Conservation (phyloP, 1,284 basidiomycete species). For the Cutaneotrichosporon arboriforme region DNA sequence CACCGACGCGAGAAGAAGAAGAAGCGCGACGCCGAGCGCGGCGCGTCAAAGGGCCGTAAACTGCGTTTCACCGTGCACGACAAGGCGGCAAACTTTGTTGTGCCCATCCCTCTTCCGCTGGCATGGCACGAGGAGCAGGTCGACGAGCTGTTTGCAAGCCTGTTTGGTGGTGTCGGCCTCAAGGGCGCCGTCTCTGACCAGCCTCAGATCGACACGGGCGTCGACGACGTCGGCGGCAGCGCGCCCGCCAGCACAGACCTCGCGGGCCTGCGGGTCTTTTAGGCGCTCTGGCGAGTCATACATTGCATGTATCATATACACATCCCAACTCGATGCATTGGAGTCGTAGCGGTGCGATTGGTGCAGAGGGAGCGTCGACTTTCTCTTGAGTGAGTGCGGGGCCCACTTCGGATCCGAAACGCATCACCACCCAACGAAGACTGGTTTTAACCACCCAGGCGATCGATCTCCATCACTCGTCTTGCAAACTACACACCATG, state of each 20-base stretch:
- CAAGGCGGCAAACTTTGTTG: slow-evolving; percentile 90
- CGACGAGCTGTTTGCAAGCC: slow-evolving; percentile 79
- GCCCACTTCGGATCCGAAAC: slow-evolving; percentile 10
- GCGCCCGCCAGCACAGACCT: slow-evolving; percentile 10
- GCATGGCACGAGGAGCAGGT: slow-evolving; percentile 91
- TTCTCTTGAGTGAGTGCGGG: background rate
- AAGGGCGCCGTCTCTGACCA: slow-evolving; percentile 6
- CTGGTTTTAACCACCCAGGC: no score
- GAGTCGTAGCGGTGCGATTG: background rate
- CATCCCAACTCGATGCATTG: background rate
- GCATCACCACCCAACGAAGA: no score
- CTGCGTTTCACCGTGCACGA: slow-evolving; percentile 85
- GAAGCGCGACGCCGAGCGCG: slow-evolving; percentile 81
- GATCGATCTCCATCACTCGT: background rate
- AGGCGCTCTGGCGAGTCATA: background rate
- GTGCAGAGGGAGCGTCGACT: background rate
- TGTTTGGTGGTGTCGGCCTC: slow-evolving; percentile 57
- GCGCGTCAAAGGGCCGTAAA: slow-evolving; percentile 87
- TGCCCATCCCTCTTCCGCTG: slow-evolving; percentile 61
- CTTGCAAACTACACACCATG: slow-evolving; percentile 7
- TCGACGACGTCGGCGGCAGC: background rate
- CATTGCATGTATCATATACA: background rate
- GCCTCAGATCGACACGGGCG: background rate
- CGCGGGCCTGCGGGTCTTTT: slow-evolving; percentile 17
- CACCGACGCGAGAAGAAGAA: slow-evolving; percentile 53